These are phyloP conservation scores for Lepiota subincarnata DNA, from an alignment of 768 basidiomycete genomes.

Conservation along the genomic window DNA sequence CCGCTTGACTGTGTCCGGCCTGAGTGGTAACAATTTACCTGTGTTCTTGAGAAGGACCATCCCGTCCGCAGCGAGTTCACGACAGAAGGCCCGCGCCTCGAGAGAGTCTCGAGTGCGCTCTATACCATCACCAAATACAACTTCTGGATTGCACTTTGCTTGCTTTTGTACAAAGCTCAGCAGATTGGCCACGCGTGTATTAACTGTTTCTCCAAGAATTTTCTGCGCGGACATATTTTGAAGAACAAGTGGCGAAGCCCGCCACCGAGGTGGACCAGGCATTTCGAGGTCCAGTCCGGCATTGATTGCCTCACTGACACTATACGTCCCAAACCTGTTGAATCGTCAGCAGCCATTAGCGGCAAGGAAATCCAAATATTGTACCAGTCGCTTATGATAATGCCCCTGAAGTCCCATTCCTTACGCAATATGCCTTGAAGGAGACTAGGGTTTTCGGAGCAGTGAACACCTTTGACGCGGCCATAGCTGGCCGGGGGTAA, in stretches of 20 bases:
- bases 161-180: constrained; percentile 56
- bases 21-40: constrained; percentile 49
- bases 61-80: constrained; percentile 54
- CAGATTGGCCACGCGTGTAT: constrained; percentile 47
- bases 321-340: constrained; percentile 66
- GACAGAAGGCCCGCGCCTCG: constrained; percentile 47
- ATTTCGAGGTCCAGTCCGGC: constrained; percentile 78
- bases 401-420: constrained; percentile 71
- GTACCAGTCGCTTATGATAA: constrained; percentile 79
- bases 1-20: constrained; percentile 32
- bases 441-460: constrained; percentile 61
- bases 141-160: constrained; percentile 49
- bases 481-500: constrained; percentile 48
- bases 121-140: constrained; percentile 58
- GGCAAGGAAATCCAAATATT: background rate
- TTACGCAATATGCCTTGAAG: constrained; percentile 60
- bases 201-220: constrained; percentile 38
- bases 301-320: constrained; percentile 62
- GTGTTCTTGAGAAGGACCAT: constrained; percentile 70
- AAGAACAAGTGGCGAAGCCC: constrained; percentile 38
- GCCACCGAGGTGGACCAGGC: constrained; percentile 73
- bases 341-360: background rate
- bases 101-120: constrained; percentile 54
- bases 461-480: constrained; percentile 67
- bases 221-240: constrained; percentile 43